Conservation (phyloP, 768 basidiomycete genomes). For the Neoboletus magnificus region DNA sequence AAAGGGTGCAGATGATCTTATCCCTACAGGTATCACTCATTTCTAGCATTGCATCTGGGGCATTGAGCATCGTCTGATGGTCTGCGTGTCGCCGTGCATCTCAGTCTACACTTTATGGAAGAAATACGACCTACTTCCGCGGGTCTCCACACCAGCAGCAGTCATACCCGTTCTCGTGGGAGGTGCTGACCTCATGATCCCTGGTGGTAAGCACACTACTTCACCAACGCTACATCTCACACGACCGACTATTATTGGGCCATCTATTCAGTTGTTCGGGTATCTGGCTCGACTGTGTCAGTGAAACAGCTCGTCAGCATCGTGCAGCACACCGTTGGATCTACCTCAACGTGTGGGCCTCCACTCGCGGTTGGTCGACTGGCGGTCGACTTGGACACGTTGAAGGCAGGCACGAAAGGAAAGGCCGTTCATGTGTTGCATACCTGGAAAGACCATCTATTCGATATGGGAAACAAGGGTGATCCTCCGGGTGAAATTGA, state of each 20-base stretch:
- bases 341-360: slow-evolving; percentile 28
- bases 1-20: slow-evolving; percentile 61
- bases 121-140: slow-evolving; percentile 61
- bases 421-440: slow-evolving; percentile 75
- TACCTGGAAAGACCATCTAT: slow-evolving; percentile 74
- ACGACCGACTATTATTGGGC: neutral
- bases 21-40: slow-evolving; percentile 56
- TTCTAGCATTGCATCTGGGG: neutral
- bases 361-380: slow-evolving; percentile 78
- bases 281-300: slow-evolving; percentile 36
- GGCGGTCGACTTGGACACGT: slow-evolving; percentile 51
- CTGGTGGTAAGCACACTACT: slow-evolving; percentile 57
- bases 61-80: neutral
- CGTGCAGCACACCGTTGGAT: slow-evolving; percentile 42
- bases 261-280: slow-evolving; percentile 50
- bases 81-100: neutral
- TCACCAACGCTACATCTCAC: neutral
- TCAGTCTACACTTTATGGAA: slow-evolving; percentile 80
- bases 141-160: slow-evolving; percentile 63
- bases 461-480: slow-evolving; percentile 64
- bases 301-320: slow-evolving; percentile 62
- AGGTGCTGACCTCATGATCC: slow-evolving; percentile 89
- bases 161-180: slow-evolving; percentile 70
- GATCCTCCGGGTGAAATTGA: slow-evolving; percentile 49
- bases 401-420: slow-evolving; percentile 58